Base-by-base conservation (phyloP, 2,329 filamentous ascomycete genomes). In the Aureobasidium mangrovei region DNA sequence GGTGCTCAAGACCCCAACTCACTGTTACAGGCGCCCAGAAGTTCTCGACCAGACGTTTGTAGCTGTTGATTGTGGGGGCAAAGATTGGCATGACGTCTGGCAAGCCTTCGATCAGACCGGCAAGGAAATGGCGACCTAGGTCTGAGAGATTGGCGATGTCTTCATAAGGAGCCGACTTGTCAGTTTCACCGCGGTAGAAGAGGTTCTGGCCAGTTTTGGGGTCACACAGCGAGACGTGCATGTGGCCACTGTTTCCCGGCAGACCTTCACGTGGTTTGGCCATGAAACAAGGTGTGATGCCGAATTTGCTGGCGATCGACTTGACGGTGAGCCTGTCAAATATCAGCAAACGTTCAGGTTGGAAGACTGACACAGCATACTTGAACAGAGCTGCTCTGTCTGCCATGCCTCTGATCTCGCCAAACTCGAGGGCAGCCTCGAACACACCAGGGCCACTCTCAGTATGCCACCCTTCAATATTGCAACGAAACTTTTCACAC, bases 21-120 rank as follows among this genome's bases (percentile, higher is more conserved):
- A 97, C 93, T 0, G 91, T 96, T 4, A 98, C 93, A 0, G 93
- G 93, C 0, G 93, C 93, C 93, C 93, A 98, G 72, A 96, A 97
- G 73, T 97, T 97, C 75, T 98, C 93, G 2, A 98, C 93, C 0
- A 98, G 79, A 3, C 93, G 85, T 74, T 98, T 98, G 77, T 98
- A 98, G 58, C 88, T 95, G 77, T 98, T 98, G 65, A 98, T 81
- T 1, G 89, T 98, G 0, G 93, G 93, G 0, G 91, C 93, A 9
- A 98, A 77, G 56, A 97, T 77, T 0, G 93, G 93, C 93, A 98
- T 98, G 61, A 97, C 82, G 65, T 96, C 89, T 2, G 93, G 89
- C 3, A 98, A 78, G 10, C 91, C 93, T 27, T 88, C 85, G 0
- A 98, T 78, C 1, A 98, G 71, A 6, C 93, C 93, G 0, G 93